A percentile compares a stretch with the other conserved stretches of the same genome.
Conservation (phyloP, 2,329 filamentous ascomycete species). For the Pseudocercospora cruenta region DNA sequence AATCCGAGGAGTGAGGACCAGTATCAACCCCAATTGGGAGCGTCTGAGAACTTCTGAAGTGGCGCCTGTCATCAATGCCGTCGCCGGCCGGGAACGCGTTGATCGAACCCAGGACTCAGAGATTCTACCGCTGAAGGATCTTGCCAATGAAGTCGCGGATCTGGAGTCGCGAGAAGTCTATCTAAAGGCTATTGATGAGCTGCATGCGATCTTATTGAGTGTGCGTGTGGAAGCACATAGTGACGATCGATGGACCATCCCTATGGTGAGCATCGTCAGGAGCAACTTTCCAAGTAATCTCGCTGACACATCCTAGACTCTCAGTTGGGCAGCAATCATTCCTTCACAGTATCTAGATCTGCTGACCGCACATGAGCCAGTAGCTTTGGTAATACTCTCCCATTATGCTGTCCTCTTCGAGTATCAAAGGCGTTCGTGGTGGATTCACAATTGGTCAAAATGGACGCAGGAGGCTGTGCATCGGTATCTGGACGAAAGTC, state of each 20-base stretch:
- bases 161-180: slow-evolving; percentile 1
- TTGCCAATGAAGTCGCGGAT: slow-evolving; percentile 5
- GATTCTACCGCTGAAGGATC: slow-evolving; percentile 14
- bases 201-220: slow-evolving; percentile 19
- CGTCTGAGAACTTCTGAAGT: slow-evolving; percentile 21
- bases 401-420: slow-evolving; percentile 23
- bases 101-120: slow-evolving; percentile 9
- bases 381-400: slow-evolving; percentile 21
- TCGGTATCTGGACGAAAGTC: slow-evolving; percentile 5
- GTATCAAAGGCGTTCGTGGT: slow-evolving; percentile 17
- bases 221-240: neutral
- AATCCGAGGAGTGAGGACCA: slow-evolving; percentile 17
- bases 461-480: slow-evolving; percentile 23
- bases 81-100: neutral
- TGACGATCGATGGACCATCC: neutral
- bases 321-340: slow-evolving; percentile 15
- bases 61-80: slow-evolving; percentile 11
- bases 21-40: slow-evolving; percentile 19
- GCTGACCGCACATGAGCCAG: slow-evolving; percentile 12
- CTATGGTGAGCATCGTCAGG: neutral
- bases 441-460: slow-evolving; percentile 17
- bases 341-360: slow-evolving; percentile 15
- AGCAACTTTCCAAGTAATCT: neutral
- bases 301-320: slow-evolving; percentile 5
- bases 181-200: slow-evolving; percentile 17